phyloP scores from a whole-genome alignment of 306 rosid species.

The Vachellia pachyceras region DNA sequence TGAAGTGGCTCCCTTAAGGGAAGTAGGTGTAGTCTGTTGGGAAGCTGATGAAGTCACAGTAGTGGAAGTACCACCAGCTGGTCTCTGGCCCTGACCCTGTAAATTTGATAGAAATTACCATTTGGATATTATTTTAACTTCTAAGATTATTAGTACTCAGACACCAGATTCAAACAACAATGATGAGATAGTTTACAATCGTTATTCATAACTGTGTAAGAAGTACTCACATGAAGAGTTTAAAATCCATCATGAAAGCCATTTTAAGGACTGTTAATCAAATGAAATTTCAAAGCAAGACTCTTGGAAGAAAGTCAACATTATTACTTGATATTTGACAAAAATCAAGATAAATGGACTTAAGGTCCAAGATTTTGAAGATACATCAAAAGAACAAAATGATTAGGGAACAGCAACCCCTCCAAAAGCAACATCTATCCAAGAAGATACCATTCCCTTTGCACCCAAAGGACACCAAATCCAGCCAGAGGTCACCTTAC shows the following conservation, averaged over 20 bases:
- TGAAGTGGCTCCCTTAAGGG: slow-evolving; percentile 64
- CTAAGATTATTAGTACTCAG: slow-evolving; percentile 45
- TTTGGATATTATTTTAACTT: slow-evolving; percentile 46
- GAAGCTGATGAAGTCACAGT: slow-evolving; percentile 68
- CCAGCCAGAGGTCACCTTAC: slow-evolving; percentile 15
- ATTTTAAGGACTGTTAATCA: neutral
- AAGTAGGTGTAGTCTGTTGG: slow-evolving; percentile 66
- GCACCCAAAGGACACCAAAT: slow-evolving; percentile 24
- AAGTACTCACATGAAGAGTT: slow-evolving; percentile 16
- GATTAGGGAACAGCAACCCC: slow-evolving; percentile 1
- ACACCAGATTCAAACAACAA: slow-evolving; percentile 37
- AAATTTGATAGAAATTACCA: slow-evolving; percentile 55
- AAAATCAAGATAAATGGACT: slow-evolving; percentile 26
- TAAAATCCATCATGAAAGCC: slow-evolving; percentile 21
- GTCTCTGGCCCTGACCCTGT: slow-evolving; percentile 80
- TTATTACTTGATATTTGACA: neutral
- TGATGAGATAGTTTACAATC: slow-evolving; percentile 32
- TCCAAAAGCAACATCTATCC: neutral
- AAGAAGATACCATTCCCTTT: slow-evolving; percentile 3
- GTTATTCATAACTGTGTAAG: slow-evolving; percentile 27
- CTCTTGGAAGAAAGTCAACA: neutral
- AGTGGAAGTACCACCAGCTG: slow-evolving; percentile 62
- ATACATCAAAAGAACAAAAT: slow-evolving; percentile 9
- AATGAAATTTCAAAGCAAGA: neutral
- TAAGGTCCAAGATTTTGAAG: slow-evolving; percentile 1